Base-by-base conservation (phyloP, 106 monocot genomes). In the Dioscorea dumetorum region DNA sequence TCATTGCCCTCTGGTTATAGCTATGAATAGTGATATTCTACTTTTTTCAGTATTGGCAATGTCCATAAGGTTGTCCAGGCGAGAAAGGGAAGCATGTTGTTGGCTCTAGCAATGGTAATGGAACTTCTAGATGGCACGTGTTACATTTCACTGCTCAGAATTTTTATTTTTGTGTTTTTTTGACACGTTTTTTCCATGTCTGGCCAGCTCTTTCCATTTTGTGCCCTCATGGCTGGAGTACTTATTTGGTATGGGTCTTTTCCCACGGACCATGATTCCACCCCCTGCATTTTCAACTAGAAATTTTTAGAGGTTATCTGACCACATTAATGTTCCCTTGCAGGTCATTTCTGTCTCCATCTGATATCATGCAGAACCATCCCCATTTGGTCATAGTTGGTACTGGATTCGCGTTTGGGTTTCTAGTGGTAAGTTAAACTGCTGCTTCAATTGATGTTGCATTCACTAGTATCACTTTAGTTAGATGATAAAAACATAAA, bases 381-480 rank as follows among this genome's bases (percentile, higher is more conserved):
- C 97, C 97, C 19, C 97, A 90, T 79, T 67, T 99, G 73, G 78
- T 99, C 59, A 67, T 99, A 66, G 71, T 90, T 67, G 97, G 97
- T 71, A 92, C 97, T 68, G 97, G 97, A 68, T 92, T 99, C 79
- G 87, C 92, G 64, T 99, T 99, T 99, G 97, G 97, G 16, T 99
- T 67, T 67, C 86, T 99, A 67, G 97, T 99, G 77, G 97, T 99
- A 84, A 73, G 82, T 50, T 62, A 19, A 54, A 54, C 8, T 18
- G 19, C 19, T 54, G 9, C 54, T 54, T 14, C 19, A 16, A 18
- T 54, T 13, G 15, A 54, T 41, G 6, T 10, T 41, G 41, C 41
- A 41, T 41, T 41, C 5, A 41, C 10, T 6, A 41, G 9, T 10
- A 41, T 41, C 41, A 6, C 41, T 10, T 41, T 41, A 41, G 41